A percentile compares a stretch with the other conserved stretches of the same genome.
Conservation (phyloP, 2,329 filamentous ascomycete genomes). For the Fragosphaeria purpurea region DNA sequence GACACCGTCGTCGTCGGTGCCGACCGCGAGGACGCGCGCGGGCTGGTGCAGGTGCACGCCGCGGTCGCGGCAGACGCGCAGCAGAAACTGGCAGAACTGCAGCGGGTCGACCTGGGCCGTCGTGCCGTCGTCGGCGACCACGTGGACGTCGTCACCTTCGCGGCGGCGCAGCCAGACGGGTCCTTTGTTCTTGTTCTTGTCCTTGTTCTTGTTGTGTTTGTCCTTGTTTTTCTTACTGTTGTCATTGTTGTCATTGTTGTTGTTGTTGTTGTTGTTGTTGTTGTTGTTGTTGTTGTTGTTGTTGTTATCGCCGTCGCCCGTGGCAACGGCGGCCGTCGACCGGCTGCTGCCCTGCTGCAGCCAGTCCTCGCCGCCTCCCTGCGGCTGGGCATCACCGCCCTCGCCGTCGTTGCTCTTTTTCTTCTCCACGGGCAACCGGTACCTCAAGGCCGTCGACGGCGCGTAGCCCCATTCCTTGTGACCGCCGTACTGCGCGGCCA, state of each 20-base stretch:
- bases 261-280: constrained; percentile 1
- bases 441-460: constrained; percentile 48
- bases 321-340: constrained; percentile 20
- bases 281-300: constrained; percentile 4
- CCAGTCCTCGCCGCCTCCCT: constrained; percentile 50
- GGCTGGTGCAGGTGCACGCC: constrained; percentile 60
- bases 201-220: too few relatives aligned
- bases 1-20: constrained; percentile 37
- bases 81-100: constrained; percentile 54
- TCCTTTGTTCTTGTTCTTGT: constrained; percentile 6
- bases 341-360: constrained; percentile 32
- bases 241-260: neutral
- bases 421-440: constrained; percentile 17
- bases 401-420: too few relatives aligned
- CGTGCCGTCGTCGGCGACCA: constrained; percentile 49
- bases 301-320: neutral
- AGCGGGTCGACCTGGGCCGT: constrained; percentile 63
- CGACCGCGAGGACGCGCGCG: constrained; percentile 42
- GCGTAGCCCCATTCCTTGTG: constrained; percentile 39
- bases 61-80: constrained; percentile 42
- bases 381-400: too few relatives aligned
- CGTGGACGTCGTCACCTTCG: constrained; percentile 45
- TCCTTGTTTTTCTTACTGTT: too few relatives aligned
- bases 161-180: constrained; percentile 51
- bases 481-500: constrained; percentile 52